Percentiles rank a stretch among this genome's conserved stretches.
These are phyloP conservation scores for Capniomyces stellatus DNA, from an alignment of 371 early-diverging fungal species.

Conservation along the genomic window DNA sequence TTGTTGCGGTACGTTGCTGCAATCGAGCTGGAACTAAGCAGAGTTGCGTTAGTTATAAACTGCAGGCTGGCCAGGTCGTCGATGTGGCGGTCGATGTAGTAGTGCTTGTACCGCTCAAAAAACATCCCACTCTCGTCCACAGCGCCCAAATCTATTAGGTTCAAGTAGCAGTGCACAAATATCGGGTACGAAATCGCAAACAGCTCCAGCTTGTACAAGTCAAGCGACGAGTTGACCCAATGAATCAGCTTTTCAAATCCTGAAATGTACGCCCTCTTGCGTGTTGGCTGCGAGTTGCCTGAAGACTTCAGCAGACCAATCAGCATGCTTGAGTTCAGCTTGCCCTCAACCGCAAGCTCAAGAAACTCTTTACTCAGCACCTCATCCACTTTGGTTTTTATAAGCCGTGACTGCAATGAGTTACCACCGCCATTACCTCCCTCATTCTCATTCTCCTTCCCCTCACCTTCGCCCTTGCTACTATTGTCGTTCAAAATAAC, in stretches of 20 bases:
- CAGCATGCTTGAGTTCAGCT: neutral
- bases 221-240: conserved; percentile 93
- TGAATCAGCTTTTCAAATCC: conserved; percentile 61
- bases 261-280: conserved; percentile 54
- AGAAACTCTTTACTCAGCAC: neutral
- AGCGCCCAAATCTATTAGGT: conserved; percentile 39
- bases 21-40: no score
- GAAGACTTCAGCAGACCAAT: no score
- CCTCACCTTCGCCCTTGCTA: no score
- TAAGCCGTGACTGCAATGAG: no score
- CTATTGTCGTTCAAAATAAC: no score
- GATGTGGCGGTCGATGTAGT: conserved; percentile 56
- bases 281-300: no score
- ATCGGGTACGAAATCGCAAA: conserved; percentile 76
- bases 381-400: neutral
- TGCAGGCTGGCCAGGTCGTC: conserved; percentile 43
- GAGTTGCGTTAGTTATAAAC: no score
- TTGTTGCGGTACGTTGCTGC: no score
- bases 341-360: neutral
- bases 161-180: conserved; percentile 88
- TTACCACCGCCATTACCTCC: no score
- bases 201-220: conserved; percentile 83
- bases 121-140: conserved; percentile 38
- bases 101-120: conserved; percentile 27
- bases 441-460: no score